Evolutionary conservation across 495 filamentous ascomycete species (phyloP).

Genomic region (Talaromyces stipitatus): DNA sequence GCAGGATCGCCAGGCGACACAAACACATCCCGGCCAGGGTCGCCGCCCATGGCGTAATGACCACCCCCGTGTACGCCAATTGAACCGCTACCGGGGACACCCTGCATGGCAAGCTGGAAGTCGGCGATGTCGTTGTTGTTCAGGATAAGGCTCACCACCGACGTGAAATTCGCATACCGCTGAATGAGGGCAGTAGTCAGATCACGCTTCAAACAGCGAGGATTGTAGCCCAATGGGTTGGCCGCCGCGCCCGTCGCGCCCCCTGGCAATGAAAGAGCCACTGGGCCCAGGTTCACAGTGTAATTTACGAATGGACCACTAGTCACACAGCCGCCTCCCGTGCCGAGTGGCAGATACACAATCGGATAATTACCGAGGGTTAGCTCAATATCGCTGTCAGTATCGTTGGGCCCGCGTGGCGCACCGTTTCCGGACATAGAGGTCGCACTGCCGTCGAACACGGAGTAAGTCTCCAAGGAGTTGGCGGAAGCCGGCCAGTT

Average conservation of each 20-base stretch:
- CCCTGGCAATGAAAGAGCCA: slow-evolving; percentile 23
- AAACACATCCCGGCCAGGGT: slow-evolving; percentile 53
- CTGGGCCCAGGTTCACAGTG: slow-evolving; percentile 46
- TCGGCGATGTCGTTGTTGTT: slow-evolving; percentile 33
- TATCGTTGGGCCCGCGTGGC: slow-evolving; percentile 12
- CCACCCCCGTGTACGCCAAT: slow-evolving; percentile 57
- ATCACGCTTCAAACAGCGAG: slow-evolving; percentile 60
- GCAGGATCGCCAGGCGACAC: slow-evolving; percentile 55
- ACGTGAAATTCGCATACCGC: slow-evolving; percentile 43
- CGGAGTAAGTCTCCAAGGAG: slow-evolving; percentile 46
- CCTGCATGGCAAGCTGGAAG: slow-evolving; percentile 47
- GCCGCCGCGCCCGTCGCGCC: slow-evolving; percentile 8
- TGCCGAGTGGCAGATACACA: slow-evolving; percentile 34
- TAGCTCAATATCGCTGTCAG: slow-evolving; percentile 19
- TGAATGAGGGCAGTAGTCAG: slow-evolving; percentile 40
- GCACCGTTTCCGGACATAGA: slow-evolving; percentile 57
- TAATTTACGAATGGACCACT: slow-evolving; percentile 51
- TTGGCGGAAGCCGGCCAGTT: slow-evolving; percentile 50
- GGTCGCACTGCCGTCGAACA: slow-evolving; percentile 56
- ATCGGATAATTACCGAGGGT: slow-evolving; percentile 12
- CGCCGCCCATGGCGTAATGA: slow-evolving; percentile 57
- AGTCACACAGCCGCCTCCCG: slow-evolving; percentile 57
- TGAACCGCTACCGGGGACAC: slow-evolving; percentile 36
- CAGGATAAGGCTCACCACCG: slow-evolving; percentile 38
- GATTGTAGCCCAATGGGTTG: slow-evolving; percentile 42